Percentiles rank a stretch among this genome's conserved stretches.
Conservation (phyloP, 306 rosid genomes). For the Rosa rugosa region DNA sequence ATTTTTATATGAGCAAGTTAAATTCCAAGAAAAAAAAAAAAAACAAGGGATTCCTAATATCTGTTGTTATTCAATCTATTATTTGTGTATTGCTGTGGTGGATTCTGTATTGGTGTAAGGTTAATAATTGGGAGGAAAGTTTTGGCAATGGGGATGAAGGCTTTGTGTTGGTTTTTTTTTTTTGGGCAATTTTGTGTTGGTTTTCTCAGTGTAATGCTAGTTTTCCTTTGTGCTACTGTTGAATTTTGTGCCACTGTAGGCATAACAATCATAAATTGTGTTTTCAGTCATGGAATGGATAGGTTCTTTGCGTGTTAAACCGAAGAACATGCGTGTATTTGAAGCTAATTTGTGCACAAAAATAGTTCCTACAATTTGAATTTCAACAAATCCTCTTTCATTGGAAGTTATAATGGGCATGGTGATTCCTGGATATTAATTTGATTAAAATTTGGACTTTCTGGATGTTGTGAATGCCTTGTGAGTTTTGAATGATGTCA, state of each 20-base stretch:
- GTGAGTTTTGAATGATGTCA: background rate
- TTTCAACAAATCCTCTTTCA: background rate
- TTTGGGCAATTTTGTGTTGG: too few species aligned
- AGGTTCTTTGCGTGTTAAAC: background rate
- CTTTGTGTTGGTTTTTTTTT: too few species aligned
- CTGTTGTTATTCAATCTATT: background rate
- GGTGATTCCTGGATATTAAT: background rate
- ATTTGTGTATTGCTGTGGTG: background rate
- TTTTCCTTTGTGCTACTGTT: background rate
- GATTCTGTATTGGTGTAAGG: background rate
- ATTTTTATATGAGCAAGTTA: background rate
- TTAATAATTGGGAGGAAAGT: background rate
- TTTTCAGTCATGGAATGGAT: background rate
- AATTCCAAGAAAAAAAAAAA: background rate
- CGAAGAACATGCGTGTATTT: background rate
- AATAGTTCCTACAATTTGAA: background rate
- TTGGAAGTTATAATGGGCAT: background rate
- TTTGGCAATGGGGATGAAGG: background rate
- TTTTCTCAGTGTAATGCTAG: background rate
- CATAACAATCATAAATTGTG: background rate
- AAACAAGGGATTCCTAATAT: background rate
- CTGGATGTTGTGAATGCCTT: background rate
- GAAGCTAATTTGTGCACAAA: too few species aligned
- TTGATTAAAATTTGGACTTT: background rate
- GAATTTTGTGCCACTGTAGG: background rate